Percentiles rank a stretch among this genome's conserved stretches.
These are phyloP conservation scores for Lichtheimia corymbifera DNA, from an alignment of 371 early-diverging fungal genomes.

Conservation along the genomic window DNA sequence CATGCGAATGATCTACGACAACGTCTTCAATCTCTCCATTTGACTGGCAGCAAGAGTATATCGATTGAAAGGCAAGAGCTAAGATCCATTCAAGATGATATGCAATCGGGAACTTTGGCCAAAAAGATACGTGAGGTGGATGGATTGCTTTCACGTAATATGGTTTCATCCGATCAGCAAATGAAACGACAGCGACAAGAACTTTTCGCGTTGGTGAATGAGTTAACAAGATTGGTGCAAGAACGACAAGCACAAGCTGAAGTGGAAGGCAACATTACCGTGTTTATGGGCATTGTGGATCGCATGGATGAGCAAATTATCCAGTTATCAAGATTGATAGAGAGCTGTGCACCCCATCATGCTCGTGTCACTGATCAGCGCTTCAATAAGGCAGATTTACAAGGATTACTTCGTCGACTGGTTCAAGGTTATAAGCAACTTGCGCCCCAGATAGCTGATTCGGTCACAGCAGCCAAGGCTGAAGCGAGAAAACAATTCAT, in stretches of 20 bases:
- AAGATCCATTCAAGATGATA: constrained; percentile 38
- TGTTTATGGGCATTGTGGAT: constrained; percentile 45
- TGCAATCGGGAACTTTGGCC: constrained; percentile 23
- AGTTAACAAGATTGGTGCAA: constrained; percentile 33
- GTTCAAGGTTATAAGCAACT: constrained; percentile 27
- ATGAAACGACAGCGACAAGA: constrained; percentile 36
- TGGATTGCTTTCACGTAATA: constrained; percentile 14
- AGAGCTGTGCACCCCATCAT: constrained; percentile 37
- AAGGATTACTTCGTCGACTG: constrained; percentile 42
- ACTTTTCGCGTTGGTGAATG: constrained; percentile 26
- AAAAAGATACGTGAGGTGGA: constrained; percentile 40
- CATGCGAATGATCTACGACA: constrained; percentile 44
- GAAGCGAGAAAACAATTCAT: constrained; percentile 45
- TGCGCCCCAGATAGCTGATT: constrained; percentile 27
- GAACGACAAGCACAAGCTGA: constrained; percentile 39
- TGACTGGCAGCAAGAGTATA: constrained; percentile 37
- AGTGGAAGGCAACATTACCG: constrained; percentile 42
- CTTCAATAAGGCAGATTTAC: constrained; percentile 51
- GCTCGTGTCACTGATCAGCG: constrained; percentile 34
- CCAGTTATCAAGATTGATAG: constrained; percentile 31
- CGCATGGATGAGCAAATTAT: constrained; percentile 40
- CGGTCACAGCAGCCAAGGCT: constrained; percentile 29
- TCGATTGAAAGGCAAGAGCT: constrained; percentile 45
- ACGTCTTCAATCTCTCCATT: constrained; percentile 32
- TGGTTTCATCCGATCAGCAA: constrained; percentile 26